Percentiles rank a stretch among this genome's conserved stretches.
Evolutionary conservation across 2,329 filamentous ascomycete genomes (phyloP).

Genomic region (Metarhizium humberi): DNA sequence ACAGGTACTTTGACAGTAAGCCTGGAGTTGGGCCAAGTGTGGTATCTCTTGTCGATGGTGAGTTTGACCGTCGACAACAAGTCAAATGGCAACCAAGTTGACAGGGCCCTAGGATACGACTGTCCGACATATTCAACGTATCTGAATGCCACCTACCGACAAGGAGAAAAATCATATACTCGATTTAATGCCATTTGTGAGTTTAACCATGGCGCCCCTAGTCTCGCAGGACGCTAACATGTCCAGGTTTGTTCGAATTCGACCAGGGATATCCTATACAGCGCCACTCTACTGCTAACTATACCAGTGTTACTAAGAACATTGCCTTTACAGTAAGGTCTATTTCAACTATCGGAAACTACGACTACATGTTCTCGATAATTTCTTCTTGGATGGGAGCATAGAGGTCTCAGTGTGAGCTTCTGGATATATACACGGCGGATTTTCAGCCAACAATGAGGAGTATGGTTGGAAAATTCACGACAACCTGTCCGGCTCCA

Average conservation of each 20-base stretch:
- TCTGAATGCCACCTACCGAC: constrained; percentile 36
- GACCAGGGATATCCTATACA: constrained; percentile 39
- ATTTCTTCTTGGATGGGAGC: constrained; percentile 41
- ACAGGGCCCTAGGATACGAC: constrained; percentile 25
- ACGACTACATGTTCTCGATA: constrained; percentile 41
- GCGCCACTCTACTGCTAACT: constrained; percentile 32
- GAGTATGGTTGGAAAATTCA: constrained; percentile 43
- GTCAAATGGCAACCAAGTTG: constrained; percentile 30
- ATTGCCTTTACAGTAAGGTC: constrained; percentile 35
- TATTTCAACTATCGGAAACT: constrained; percentile 44
- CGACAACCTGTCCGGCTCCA: constrained; percentile 35
- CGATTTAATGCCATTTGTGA: constrained; percentile 41
- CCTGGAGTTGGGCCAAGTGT: background rate
- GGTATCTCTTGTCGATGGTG: constrained; percentile 31
- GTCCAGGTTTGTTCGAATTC: constrained; percentile 35
- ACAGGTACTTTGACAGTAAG: background rate
- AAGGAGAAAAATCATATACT: constrained; percentile 30
- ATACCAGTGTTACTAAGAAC: constrained; percentile 37
- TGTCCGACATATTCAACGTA: constrained; percentile 42
- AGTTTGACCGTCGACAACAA: constrained; percentile 35
- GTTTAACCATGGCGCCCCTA: background rate
- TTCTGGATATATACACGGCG: constrained; percentile 43
- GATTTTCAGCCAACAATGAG: constrained; percentile 33
- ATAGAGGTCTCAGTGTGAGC: constrained; percentile 42
- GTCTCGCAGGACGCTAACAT: background rate